phyloP scores from a whole-genome alignment of 306 rosid species.

The Senna siamea region DNA sequence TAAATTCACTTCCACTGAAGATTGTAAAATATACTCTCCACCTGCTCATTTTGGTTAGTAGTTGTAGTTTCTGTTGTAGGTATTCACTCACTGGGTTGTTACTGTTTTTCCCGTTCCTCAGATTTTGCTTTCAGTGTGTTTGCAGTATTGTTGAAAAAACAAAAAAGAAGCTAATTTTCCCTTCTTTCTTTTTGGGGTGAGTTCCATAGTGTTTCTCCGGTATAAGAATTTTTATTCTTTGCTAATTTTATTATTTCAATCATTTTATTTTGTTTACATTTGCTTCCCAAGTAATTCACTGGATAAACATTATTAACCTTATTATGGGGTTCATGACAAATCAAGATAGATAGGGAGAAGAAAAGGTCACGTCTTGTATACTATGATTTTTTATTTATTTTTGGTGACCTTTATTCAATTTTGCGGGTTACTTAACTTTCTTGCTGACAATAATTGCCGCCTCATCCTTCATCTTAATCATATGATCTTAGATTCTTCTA shows the following conservation, averaged over 20 bases:
- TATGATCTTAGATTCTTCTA: too few relatives aligned
- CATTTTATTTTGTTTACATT: conserved; percentile 8
- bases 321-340: background rate
- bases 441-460: background rate
- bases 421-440: background rate
- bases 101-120: background rate
- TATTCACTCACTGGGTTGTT: background rate
- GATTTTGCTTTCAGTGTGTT: background rate
- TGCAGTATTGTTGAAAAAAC: conserved; percentile 12
- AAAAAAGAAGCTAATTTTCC: background rate
- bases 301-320: background rate
- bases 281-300: background rate
- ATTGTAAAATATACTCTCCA: conserved; percentile 15
- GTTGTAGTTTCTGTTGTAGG: conserved; percentile 18
- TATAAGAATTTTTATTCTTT: conserved; percentile 11
- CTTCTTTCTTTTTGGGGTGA: conserved; percentile 9
- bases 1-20: conserved; percentile 8
- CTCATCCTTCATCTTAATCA: too few relatives aligned
- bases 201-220: background rate
- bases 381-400: background rate
- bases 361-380: background rate
- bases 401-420: background rate
- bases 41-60: background rate
- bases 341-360: background rate
- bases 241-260: background rate